Base-by-base conservation (phyloP, 2,329 filamentous ascomycete species). In the Ophiocordyceps sinensis region DNA sequence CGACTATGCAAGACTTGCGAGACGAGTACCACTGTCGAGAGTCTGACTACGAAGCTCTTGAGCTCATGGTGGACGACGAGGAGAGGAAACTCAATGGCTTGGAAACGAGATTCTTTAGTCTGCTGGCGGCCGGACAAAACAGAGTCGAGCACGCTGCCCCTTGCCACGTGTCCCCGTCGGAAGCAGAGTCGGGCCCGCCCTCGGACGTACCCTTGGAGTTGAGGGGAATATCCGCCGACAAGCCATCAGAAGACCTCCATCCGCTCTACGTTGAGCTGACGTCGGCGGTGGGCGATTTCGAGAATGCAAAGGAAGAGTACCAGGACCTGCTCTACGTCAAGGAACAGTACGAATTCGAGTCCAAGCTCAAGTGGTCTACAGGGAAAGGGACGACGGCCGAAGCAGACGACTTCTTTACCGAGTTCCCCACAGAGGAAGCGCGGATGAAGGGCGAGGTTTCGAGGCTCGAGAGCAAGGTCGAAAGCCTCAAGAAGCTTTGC, bases 251-350 rank as follows among this genome's bases (percentile, higher is more conserved):
- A 41, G 64, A 66, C 32, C 50, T 64, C 2, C 69, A 74, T 44
- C 70, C 70, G 2, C 53, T 68, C 3, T 73, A 71, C 46, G 47
- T 56, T 11, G 53, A 63, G 15, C 57, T 74, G 6, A 58, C 66
- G 14, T 58, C 61, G 12, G 59, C 61, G 1, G 59, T 68, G 10
- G 63, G 60, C 2, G 64, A 72, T 15, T 53, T 68, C n/a, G 60
- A 66, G 36, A 58, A 68, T 28, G 66, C 66, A 13, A 61, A 58
- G 38, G 70, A 75, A 43, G 61, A 67, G n/a, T 53, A 63, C 29
- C 55, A 60, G 5, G 67, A 73, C 34, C 57, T 73, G 4, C 43
- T 58, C 11, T 55, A 61, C 41, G 58, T 61, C 30, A 62, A 59
- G 34, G 56, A 63, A 9, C 54, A 55, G 40, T 61, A 57, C 36